phyloP scores from a whole-genome alignment of 2,329 filamentous ascomycete genomes.

The Epichloe sp. region DNA sequence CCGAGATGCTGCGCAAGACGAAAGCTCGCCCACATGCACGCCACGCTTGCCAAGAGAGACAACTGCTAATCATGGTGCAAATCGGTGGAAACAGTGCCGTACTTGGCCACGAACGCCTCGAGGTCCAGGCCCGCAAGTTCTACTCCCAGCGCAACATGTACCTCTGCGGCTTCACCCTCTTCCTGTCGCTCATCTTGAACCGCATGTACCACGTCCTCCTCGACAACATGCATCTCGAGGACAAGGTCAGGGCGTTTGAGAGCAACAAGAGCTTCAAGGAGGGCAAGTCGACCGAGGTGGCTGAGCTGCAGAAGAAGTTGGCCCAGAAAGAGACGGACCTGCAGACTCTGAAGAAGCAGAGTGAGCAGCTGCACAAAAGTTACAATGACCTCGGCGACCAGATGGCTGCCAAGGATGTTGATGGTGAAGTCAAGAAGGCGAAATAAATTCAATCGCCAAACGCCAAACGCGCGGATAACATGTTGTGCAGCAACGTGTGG shows the following conservation, averaged over 20 bases:
- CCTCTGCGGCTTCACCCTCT: slow-evolving; percentile 97
- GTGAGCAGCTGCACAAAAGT: slow-evolving; percentile 67
- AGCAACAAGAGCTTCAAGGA: slow-evolving; percentile 58
- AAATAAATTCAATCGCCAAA: slow-evolving; percentile 5
- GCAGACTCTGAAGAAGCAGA: slow-evolving; percentile 84
- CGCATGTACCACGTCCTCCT: slow-evolving; percentile 97
- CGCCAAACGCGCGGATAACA: too few relatives aligned
- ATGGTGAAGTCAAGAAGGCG: slow-evolving; percentile 44
- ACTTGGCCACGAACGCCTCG: slow-evolving; percentile 87
- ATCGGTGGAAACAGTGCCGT: slow-evolving; percentile 34
- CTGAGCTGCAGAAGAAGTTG: slow-evolving; percentile 55
- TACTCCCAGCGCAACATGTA: slow-evolving; percentile 99
- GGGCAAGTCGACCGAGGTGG: slow-evolving; percentile 65
- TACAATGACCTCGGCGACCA: slow-evolving; percentile 80
- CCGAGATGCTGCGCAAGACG: too few relatives aligned
- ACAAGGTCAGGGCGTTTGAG: slow-evolving; percentile 76
- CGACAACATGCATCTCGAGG: slow-evolving; percentile 80
- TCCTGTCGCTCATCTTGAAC: slow-evolving; percentile 97
- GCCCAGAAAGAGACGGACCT: slow-evolving; percentile 73
- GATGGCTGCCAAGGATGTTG: slow-evolving; percentile 46
- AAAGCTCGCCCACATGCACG: too few relatives aligned
- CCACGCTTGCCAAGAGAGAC: background rate
- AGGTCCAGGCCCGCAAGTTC: slow-evolving; percentile 98
- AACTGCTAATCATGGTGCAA: too few relatives aligned
- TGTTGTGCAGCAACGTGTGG: too few relatives aligned